phyloP scores from a whole-genome alignment of 176 grass and related monocot genomes.

The Bonia amplexicaulis region DNA sequence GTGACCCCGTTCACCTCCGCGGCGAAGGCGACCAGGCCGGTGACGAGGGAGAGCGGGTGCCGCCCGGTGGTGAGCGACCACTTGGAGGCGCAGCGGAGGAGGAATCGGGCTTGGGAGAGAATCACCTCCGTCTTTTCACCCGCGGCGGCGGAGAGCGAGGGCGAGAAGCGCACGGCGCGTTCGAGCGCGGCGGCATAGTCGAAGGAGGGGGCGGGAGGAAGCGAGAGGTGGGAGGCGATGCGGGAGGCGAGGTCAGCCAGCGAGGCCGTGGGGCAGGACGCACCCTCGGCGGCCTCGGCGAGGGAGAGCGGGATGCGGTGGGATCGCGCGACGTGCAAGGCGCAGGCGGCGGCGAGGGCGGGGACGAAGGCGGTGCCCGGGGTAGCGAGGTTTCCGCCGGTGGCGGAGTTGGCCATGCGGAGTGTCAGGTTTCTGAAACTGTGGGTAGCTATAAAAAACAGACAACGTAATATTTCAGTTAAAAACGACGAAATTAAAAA shows the following conservation, averaged over 20 bases:
- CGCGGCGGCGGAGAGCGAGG: background rate
- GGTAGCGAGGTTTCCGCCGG: too few relatives aligned
- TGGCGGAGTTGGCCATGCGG: too few relatives aligned
- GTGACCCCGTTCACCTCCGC: slow-evolving; percentile 33
- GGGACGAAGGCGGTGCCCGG: too few relatives aligned
- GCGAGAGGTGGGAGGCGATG: slow-evolving; percentile 37
- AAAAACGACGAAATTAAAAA: too few relatives aligned
- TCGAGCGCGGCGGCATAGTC: slow-evolving; percentile 39
- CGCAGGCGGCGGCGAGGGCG: too few relatives aligned
- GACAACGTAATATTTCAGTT: too few relatives aligned
- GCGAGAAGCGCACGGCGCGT: slow-evolving; percentile 14
- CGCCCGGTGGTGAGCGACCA: slow-evolving; percentile 63
- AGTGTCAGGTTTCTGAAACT: too few relatives aligned
- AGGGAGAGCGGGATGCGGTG: slow-evolving; percentile 50
- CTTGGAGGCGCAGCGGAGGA: slow-evolving; percentile 51
- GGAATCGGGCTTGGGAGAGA: slow-evolving; percentile 48
- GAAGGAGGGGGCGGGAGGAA: slow-evolving; percentile 43
- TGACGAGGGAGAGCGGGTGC: slow-evolving; percentile 42
- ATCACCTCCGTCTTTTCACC: slow-evolving; percentile 31
- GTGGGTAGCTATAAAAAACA: too few relatives aligned
- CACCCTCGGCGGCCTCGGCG: slow-evolving; percentile 31
- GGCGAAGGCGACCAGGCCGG: slow-evolving; percentile 35
- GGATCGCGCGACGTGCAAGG: too few relatives aligned
- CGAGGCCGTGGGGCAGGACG: slow-evolving; percentile 1
- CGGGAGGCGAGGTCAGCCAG: slow-evolving; percentile 36